Percentiles rank a stretch among this genome's conserved stretches.
These are phyloP conservation scores for Elsinoe necatrix DNA, from an alignment of 2,329 filamentous ascomycete species.

Conservation along the genomic window DNA sequence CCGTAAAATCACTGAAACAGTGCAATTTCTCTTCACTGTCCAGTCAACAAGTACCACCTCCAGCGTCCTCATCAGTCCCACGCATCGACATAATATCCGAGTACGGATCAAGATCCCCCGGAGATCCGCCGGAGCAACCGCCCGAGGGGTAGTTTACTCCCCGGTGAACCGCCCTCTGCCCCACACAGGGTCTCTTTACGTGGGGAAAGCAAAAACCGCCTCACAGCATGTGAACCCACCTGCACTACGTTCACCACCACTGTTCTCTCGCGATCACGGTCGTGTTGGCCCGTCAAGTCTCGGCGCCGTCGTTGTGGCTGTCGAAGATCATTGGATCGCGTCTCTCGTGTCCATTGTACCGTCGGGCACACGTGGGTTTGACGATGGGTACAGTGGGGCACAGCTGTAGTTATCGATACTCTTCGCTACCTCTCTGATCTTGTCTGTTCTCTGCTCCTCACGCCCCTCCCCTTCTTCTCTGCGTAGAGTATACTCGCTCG, in stretches of 20 bases:
- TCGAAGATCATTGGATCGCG: not conserved
- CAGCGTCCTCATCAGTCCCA: no score
- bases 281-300: not conserved
- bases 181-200: not conserved
- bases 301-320: not conserved
- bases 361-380: not conserved
- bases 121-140: not conserved
- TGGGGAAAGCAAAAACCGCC: not conserved
- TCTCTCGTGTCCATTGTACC: not conserved
- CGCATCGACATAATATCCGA: no score
- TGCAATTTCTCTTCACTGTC: no score
- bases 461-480: not conserved
- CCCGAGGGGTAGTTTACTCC: not conserved
- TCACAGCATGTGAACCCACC: not conserved
- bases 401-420: not conserved
- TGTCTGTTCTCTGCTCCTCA: not conserved
- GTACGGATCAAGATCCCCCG: not conserved
- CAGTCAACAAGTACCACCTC: no score
- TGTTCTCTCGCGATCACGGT: not conserved
- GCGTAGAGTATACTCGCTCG: not conserved
- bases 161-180: not conserved
- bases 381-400: constrained; percentile 3
- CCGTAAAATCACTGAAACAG: no score
- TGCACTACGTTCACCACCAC: constrained; percentile 4
- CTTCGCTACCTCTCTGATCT: not conserved